Evolutionary conservation across 495 filamentous ascomycete genomes (phyloP).

Genomic region (Lasiosphaeria hispida): DNA sequence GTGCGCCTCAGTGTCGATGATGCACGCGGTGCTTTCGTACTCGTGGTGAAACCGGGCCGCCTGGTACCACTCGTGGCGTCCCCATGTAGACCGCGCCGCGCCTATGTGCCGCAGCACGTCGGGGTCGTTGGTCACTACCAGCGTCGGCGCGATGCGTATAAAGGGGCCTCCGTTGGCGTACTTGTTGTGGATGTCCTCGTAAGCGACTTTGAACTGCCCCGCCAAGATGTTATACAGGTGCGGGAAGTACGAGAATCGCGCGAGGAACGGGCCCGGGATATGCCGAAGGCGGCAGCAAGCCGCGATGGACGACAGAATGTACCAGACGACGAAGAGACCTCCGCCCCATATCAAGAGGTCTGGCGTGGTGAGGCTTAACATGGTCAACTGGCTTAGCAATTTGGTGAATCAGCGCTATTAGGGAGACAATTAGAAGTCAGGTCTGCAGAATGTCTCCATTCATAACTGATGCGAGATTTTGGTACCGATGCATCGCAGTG

Average conservation of each 20-base stretch:
- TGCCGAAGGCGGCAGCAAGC: conserved; percentile 22
- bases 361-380: too few species aligned
- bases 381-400: too few species aligned
- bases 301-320: conserved; percentile 3
- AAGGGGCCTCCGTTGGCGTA: conserved; percentile 16
- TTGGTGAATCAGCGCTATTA: background rate
- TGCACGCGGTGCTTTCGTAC: conserved; percentile 34
- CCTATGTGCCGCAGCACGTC: conserved; percentile 32
- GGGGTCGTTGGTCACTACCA: conserved; percentile 39
- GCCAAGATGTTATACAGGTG: conserved; percentile 3
- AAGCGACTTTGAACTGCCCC: background rate
- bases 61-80: conserved; percentile 29
- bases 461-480: too few species aligned
- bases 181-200: conserved; percentile 11
- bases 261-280: conserved; percentile 9
- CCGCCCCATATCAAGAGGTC: background rate
- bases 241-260: conserved; percentile 15
- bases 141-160: conserved; percentile 34
- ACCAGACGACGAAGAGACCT: conserved; percentile 10
- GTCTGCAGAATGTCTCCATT: too few species aligned
- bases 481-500: too few species aligned
- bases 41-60: conserved; percentile 31
- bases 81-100: conserved; percentile 29
- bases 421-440: too few species aligned
- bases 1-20: conserved; percentile 28